phyloP scores from a whole-genome alignment of 768 basidiomycete species.

The Auriculariales sp. region DNA sequence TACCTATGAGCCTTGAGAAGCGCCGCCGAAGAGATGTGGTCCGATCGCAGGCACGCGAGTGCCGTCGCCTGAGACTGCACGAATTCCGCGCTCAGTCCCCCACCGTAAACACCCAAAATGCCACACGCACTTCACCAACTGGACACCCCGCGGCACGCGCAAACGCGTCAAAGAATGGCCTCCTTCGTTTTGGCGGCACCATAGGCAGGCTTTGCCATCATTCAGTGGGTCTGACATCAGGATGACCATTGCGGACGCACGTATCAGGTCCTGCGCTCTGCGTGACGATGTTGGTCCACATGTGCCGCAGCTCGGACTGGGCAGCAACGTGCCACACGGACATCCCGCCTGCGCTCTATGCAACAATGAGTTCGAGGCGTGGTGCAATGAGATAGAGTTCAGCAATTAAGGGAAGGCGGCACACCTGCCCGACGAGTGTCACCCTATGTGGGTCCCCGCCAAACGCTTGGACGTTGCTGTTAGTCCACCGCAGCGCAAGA shows the following conservation, averaged over 20 bases:
- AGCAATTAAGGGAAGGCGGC: too few species aligned
- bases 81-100: background rate
- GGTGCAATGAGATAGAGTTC: too few species aligned
- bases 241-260: background rate
- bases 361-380: too few species aligned
- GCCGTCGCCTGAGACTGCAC: background rate
- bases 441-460: constrained; percentile 17
- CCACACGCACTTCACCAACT: background rate
- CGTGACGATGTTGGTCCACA: constrained; percentile 8
- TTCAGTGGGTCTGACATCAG: constrained; percentile 25
- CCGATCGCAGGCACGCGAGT: background rate
- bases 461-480: constrained; percentile 15
- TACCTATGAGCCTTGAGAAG: background rate
- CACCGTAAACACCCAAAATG: too few species aligned
- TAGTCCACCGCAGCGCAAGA: constrained; percentile 20
- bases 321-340: constrained; percentile 25
- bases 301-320: constrained; percentile 17
- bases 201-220: constrained; percentile 17
- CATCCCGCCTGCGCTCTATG: constrained; percentile 39
- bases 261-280: background rate
- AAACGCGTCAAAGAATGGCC: constrained; percentile 24
- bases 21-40: background rate
- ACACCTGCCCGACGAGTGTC: constrained; percentile 41
- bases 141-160: constrained; percentile 14
- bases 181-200: constrained; percentile 17